Evolutionary conservation across 805 yeast genomes (phyloP).

Genomic region (Metschnikowia anglica): DNA sequence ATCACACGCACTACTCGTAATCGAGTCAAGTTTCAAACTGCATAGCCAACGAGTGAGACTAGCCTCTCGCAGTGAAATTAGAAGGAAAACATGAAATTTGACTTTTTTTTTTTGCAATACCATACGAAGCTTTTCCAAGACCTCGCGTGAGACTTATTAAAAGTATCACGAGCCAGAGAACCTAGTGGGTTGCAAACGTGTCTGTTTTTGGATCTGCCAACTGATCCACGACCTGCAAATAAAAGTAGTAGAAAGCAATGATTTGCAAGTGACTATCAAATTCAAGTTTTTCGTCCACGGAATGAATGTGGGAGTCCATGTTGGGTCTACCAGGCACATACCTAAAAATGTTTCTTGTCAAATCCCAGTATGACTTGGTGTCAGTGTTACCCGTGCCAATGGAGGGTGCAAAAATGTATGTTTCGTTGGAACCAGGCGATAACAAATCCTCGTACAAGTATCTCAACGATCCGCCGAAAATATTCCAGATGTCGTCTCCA

Average conservation of each 20-base stretch:
- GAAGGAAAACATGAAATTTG: not conserved
- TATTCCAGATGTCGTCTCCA: conserved; percentile 46
- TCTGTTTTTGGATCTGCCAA: conserved; percentile 6
- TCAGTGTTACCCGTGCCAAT: conserved; percentile 61
- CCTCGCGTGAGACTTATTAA: no score
- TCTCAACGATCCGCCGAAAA: conserved; percentile 60
- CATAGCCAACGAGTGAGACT: no score
- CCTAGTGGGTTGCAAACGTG: not conserved
- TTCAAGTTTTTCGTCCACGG: conserved; percentile 33
- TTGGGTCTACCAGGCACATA: conserved; percentile 37
- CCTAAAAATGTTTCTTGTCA: conserved; percentile 54
- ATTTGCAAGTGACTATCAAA: conserved; percentile 34
- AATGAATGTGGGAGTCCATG: conserved; percentile 26
- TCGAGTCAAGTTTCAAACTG: no score
- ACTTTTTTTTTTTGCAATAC: no score
- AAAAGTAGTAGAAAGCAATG: conserved; percentile 44
- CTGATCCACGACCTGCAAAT: conserved; percentile 43
- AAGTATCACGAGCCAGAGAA: not conserved
- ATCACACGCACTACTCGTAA: no score
- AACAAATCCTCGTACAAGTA: conserved; percentile 59
- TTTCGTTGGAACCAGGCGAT: conserved; percentile 22
- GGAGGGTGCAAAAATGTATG: conserved; percentile 39
- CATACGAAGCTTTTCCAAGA: no score
- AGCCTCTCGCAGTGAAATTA: no score
- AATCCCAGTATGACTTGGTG: conserved; percentile 55